Conservation (phyloP, 495 filamentous ascomycete genomes). For the Penicillium diatomitis region DNA sequence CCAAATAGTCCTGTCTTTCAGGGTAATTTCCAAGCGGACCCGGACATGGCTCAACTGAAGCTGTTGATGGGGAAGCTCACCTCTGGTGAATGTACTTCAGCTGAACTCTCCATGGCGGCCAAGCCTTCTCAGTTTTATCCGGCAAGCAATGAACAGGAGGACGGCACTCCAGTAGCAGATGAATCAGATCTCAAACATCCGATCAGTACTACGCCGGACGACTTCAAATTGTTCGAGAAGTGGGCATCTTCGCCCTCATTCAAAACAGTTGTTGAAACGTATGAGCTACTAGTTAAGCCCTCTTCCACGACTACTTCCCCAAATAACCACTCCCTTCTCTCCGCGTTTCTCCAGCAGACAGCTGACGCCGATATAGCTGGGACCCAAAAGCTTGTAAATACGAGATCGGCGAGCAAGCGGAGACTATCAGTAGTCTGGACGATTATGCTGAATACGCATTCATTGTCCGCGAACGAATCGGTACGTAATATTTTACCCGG, state of each 20-base stretch:
- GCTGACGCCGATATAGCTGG: slow-evolving; percentile 7
- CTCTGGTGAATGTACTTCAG: too few species aligned
- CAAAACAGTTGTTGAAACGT: slow-evolving; percentile 9
- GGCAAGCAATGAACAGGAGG: slow-evolving; percentile 5
- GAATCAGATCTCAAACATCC: slow-evolving; percentile 5
- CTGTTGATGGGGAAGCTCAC: too few species aligned
- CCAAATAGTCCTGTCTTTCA: too few species aligned
- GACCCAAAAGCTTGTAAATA: neutral
- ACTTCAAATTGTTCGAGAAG: slow-evolving; percentile 13
- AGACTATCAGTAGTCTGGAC: neutral
- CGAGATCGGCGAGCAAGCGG: neutral
- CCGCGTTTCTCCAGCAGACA: neutral
- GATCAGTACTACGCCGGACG: slow-evolving; percentile 9
- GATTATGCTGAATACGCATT: neutral
- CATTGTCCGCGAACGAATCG: neutral
- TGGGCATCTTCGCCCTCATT: slow-evolving; percentile 11
- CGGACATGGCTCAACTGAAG: too few species aligned
- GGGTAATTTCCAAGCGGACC: too few species aligned
- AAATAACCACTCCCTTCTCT: neutral
- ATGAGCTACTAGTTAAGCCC: slow-evolving; percentile 3
- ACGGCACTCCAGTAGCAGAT: slow-evolving; percentile 6
- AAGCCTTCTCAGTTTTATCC: slow-evolving; percentile 2
- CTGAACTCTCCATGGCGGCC: neutral
- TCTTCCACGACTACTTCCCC: neutral
- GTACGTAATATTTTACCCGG: neutral